Evolutionary conservation across 148 eudicot genomes (phyloP).

Genomic region (Arbutus unedo): DNA sequence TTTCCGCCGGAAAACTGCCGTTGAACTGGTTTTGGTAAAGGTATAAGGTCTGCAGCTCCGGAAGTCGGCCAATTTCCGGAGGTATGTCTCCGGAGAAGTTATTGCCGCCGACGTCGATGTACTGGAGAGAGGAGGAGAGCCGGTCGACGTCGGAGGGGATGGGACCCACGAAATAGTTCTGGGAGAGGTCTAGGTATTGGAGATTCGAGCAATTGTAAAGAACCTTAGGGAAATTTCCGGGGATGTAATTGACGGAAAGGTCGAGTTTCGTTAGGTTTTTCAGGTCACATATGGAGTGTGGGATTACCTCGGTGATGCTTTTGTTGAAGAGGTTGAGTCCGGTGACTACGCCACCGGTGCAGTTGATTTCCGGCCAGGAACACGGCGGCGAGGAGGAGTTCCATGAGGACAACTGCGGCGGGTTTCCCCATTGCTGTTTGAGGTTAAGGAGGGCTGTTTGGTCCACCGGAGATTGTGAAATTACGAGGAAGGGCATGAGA

Average conservation of each 20-base stretch:
- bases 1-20: conserved; percentile 48
- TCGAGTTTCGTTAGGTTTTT: conserved; percentile 38
- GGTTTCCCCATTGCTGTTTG: conserved; percentile 51
- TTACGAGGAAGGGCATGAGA: conserved; percentile 49
- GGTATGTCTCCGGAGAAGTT: conserved; percentile 72
- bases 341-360: conserved; percentile 44
- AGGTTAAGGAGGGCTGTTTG: conserved; percentile 42
- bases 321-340: conserved; percentile 22
- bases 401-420: conserved; percentile 45
- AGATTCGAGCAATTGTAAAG: conserved; percentile 54
- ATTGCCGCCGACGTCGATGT: conserved; percentile 47
- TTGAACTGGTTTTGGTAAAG: conserved; percentile 8
- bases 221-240: conserved; percentile 46
- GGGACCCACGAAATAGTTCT: conserved; percentile 52
- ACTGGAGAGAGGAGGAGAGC: conserved; percentile 39
- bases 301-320: conserved; percentile 32
- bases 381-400: conserved; percentile 48
- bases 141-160: conserved; percentile 54
- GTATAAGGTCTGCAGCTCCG: conserved; percentile 4
- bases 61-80: conserved; percentile 11
- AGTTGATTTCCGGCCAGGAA: conserved; percentile 53
- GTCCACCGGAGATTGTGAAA: conserved; percentile 47
- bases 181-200: conserved; percentile 39
- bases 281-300: conserved; percentile 56
- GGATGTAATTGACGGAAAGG: conserved; percentile 40